A percentile compares a stretch with the other conserved stretches of the same genome.
Evolutionary conservation across 2,329 filamentous ascomycete genomes (phyloP).

Genomic region (Colletotrichum truncatum): DNA sequence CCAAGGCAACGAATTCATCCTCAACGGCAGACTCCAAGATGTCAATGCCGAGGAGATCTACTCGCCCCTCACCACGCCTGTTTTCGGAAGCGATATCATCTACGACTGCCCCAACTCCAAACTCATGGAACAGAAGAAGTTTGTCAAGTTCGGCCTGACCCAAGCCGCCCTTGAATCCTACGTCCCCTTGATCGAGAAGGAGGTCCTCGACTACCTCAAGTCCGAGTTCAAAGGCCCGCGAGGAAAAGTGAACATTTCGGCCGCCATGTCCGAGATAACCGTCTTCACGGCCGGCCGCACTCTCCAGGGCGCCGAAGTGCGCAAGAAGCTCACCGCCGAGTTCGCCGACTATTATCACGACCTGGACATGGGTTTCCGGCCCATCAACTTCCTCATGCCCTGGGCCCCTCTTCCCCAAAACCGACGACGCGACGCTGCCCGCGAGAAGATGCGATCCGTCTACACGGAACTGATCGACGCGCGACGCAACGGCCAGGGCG

Average conservation of each 20-base stretch:
- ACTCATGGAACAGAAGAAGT: slow-evolving; percentile 97
- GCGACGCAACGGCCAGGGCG: slow-evolving; percentile 64
- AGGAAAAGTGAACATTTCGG: slow-evolving; percentile 78
- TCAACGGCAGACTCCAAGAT: slow-evolving; percentile 90
- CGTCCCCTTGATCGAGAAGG: slow-evolving; percentile 79
- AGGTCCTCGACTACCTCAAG: slow-evolving; percentile 79
- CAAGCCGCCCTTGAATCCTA: slow-evolving; percentile 79
- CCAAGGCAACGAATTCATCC: slow-evolving; percentile 87
- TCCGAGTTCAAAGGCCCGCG: slow-evolving; percentile 73
- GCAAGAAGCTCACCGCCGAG: slow-evolving; percentile 77
- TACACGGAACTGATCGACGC: slow-evolving; percentile 85
- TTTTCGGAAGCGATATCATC: slow-evolving; percentile 86
- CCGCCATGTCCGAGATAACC: slow-evolving; percentile 84
- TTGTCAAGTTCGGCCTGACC: slow-evolving; percentile 84
- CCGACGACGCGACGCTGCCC: slow-evolving; percentile 25
- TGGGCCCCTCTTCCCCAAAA: slow-evolving; percentile 93
- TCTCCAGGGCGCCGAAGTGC: slow-evolving; percentile 87
- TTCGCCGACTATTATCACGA: slow-evolving; percentile 87
- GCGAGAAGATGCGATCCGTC: slow-evolving; percentile 73
- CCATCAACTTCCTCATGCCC: slow-evolving; percentile 89
- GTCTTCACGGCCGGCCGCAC: slow-evolving; percentile 90
- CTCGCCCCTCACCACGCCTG: slow-evolving; percentile 75
- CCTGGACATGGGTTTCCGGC: slow-evolving; percentile 88
- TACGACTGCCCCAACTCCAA: slow-evolving; percentile 93
- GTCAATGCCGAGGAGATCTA: slow-evolving; percentile 93